Percentiles rank a stretch among this genome's conserved stretches.
phyloP scores from a whole-genome alignment of 2,329 filamentous ascomycete genomes.

The Sporothrix mexicana region DNA sequence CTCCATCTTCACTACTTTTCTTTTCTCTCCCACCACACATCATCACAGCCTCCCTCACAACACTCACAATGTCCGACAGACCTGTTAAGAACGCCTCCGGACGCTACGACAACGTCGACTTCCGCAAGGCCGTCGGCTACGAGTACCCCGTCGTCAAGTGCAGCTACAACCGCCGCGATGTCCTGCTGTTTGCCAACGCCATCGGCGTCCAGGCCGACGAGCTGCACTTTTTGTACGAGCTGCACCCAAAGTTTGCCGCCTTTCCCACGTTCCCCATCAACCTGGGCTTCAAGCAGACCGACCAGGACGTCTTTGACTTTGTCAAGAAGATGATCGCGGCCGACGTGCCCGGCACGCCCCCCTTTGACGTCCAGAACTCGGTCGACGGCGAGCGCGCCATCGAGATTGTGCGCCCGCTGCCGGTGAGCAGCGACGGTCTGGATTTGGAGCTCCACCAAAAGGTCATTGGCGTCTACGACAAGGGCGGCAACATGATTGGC shows the following conservation, averaged over 20 bases:
- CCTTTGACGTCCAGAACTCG: constrained; percentile 49
- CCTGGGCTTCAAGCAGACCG: constrained; percentile 53
- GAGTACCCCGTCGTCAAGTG: constrained; percentile 48
- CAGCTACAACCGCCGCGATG: constrained; percentile 52
- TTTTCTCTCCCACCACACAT: background rate
- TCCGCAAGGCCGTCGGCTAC: constrained; percentile 48
- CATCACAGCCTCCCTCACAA: background rate
- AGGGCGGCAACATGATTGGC: constrained; percentile 51
- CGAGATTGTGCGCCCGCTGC: constrained; percentile 48
- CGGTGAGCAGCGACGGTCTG: constrained; percentile 45
- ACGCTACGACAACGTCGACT: constrained; percentile 51
- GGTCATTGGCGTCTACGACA: constrained; percentile 54
- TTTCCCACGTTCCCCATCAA: constrained; percentile 57
- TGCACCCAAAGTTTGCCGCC: constrained; percentile 51
- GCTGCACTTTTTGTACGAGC: constrained; percentile 53
- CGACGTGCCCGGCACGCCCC: constrained; percentile 48
- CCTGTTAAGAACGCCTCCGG: constrained; percentile 48
- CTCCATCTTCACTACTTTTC: background rate
- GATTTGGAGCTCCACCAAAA: constrained; percentile 50
- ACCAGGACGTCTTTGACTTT: constrained; percentile 53
- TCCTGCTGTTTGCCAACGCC: constrained; percentile 51
- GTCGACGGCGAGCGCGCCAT: constrained; percentile 52
- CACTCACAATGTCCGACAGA: constrained; percentile 37
- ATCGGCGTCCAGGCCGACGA: constrained; percentile 49
- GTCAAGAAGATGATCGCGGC: constrained; percentile 45